These are phyloP conservation scores for Anacardium occidentale DNA, from an alignment of 345 rosid genomes.

Conservation along the genomic window DNA sequence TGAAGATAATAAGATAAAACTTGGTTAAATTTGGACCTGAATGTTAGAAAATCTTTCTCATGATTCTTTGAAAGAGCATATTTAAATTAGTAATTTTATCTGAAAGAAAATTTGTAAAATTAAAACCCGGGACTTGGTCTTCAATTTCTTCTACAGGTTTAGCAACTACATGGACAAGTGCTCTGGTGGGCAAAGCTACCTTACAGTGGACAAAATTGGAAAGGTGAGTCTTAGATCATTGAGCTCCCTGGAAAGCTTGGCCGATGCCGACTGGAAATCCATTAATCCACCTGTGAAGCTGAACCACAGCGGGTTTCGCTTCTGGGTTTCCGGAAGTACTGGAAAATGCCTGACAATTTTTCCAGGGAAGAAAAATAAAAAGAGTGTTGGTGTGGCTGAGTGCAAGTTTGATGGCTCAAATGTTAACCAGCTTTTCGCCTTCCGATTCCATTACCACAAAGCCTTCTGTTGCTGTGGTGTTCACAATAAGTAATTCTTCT, in stretches of 20 bases:
- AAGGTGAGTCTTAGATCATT: conserved; percentile 39
- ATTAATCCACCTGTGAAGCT: conserved; percentile 34
- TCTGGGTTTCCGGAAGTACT: conserved; percentile 39
- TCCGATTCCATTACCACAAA: conserved; percentile 50
- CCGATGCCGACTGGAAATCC: conserved; percentile 52
- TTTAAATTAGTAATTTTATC: too few species aligned
- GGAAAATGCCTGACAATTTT: conserved; percentile 53
- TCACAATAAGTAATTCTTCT: conserved; percentile 26
- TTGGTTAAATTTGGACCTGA: too few species aligned
- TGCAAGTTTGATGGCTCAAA: conserved; percentile 57
- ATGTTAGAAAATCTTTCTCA: too few species aligned
- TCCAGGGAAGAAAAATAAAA: conserved; percentile 24
- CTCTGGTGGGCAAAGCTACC: conserved; percentile 38
- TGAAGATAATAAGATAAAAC: too few species aligned
- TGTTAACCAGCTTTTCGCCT: conserved; percentile 44
- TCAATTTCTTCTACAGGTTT: conserved; percentile 31
- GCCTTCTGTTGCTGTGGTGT: conserved; percentile 53
- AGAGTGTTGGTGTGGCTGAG: conserved; percentile 36
- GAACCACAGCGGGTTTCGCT: conserved; percentile 40
- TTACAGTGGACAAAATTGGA: conserved; percentile 38
- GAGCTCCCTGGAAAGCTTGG: conserved; percentile 36
- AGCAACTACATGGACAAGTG: conserved; percentile 52
- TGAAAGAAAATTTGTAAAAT: too few species aligned
- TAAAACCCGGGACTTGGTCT: background rate
- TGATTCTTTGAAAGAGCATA: too few species aligned